These are phyloP conservation scores for Candida caryicola DNA, from an alignment of 805 yeast genomes.

Conservation along the genomic window DNA sequence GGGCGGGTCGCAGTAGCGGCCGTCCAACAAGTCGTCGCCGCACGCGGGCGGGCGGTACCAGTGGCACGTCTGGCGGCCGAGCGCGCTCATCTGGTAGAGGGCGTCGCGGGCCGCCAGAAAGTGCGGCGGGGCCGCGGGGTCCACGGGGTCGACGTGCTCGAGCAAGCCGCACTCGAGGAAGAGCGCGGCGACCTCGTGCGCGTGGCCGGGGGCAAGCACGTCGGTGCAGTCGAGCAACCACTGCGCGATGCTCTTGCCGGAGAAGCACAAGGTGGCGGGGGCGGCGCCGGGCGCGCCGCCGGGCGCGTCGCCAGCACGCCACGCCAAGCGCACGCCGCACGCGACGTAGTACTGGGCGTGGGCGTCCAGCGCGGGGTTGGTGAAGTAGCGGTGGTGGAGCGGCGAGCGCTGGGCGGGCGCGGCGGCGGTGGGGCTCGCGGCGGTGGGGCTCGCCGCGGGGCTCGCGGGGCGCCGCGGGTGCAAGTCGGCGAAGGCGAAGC, in stretches of 20 bases:
- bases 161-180: conserved; percentile 48
- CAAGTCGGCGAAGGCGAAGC: not conserved
- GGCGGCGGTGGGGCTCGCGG: too few species aligned
- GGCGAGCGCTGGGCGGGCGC: too few species aligned
- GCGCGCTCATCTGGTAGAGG: conserved; percentile 41
- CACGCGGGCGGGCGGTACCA: conserved; percentile 22
- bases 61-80: conserved; percentile 39
- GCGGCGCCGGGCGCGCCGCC: too few species aligned
- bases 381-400: conserved; percentile 70
- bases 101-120: conserved; percentile 36
- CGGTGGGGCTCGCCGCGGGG: too few species aligned
- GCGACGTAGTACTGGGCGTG: conserved; percentile 77
- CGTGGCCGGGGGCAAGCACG: conserved; percentile 50
- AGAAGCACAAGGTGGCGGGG: conserved; percentile 57
- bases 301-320: too few species aligned
- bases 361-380: conserved; percentile 86
- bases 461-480: too few species aligned
- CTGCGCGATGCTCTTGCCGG: conserved; percentile 78
- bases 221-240: conserved; percentile 93
- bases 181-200: conserved; percentile 49
- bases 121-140: too few species aligned
- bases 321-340: too few species aligned
- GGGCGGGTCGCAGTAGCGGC: not conserved
- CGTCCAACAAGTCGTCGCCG: not conserved
- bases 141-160: too few species aligned